These are phyloP conservation scores for Pleodorina starrii DNA, from an alignment of 139 green algal species.

Conservation along the genomic window DNA sequence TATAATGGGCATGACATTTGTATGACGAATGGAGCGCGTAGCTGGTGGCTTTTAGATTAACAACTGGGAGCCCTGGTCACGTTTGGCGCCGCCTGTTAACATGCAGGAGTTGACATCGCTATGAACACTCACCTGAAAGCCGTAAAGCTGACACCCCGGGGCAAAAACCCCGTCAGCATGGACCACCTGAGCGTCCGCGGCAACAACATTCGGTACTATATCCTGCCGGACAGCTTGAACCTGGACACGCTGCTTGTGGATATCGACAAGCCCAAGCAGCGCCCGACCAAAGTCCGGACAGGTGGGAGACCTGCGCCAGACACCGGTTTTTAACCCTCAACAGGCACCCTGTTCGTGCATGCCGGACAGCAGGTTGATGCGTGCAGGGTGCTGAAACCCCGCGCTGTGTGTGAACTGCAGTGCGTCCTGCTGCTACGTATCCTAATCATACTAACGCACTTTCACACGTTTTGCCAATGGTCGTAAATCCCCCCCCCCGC, in stretches of 20 bases:
- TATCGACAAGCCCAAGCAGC: constrained; percentile 94
- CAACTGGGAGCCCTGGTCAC: background rate
- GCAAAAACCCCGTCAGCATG: constrained; percentile 89
- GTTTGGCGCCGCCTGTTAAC: constrained; percentile 8
- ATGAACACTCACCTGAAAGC: constrained; percentile 99
- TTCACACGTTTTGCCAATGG: too few species aligned
- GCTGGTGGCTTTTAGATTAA: too few species aligned
- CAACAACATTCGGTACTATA: constrained; percentile 96
- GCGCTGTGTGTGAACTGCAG: too few species aligned
- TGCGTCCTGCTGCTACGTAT: too few species aligned
- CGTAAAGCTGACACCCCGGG: constrained; percentile 96
- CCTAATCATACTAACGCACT: too few species aligned
- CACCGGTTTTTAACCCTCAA: background rate
- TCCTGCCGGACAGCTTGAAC: constrained; percentile 98
- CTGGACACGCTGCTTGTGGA: constrained; percentile 98
- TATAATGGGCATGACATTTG: too few species aligned
- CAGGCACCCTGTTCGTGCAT: background rate
- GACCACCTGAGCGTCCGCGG: constrained; percentile 93
- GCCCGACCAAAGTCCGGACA: constrained; percentile 79
- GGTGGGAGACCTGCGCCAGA: background rate
- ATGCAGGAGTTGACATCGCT: constrained; percentile 96
- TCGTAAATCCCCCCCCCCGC: too few species aligned
- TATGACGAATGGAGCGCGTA: too few species aligned
- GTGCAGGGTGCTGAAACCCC: too few species aligned
- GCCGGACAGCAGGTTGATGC: too few species aligned